phyloP scores from a whole-genome alignment of 2,329 filamentous ascomycete species.

The Monilinia vaccinii-corymbosi region DNA sequence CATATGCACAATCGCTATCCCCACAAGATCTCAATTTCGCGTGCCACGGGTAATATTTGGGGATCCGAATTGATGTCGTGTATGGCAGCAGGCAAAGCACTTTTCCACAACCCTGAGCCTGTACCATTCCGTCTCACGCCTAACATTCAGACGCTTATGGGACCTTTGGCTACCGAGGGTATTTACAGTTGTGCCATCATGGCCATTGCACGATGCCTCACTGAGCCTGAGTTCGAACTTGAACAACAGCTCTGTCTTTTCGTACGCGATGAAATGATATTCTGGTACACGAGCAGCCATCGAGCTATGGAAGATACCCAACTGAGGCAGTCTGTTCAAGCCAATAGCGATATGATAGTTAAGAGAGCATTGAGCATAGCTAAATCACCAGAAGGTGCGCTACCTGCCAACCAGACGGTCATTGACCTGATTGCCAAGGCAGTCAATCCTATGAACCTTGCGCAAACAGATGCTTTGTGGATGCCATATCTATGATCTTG shows the following conservation, averaged over 20 bases:
- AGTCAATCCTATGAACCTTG: conserved; percentile 83
- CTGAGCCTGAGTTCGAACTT: conserved; percentile 81
- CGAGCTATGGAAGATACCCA: conserved; percentile 55
- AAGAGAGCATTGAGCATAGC: conserved; percentile 83
- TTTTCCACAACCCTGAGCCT: conserved; percentile 90
- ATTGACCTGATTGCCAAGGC: conserved; percentile 91
- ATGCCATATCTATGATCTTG: conserved; percentile 76
- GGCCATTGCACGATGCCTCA: conserved; percentile 90
- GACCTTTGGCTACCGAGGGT: conserved; percentile 88
- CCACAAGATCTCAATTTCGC: conserved; percentile 87
- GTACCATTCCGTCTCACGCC: conserved; percentile 96
- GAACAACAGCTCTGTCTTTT: conserved; percentile 92
- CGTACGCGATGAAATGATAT: conserved; percentile 95
- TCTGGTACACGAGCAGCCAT: conserved; percentile 82
- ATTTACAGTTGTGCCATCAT: conserved; percentile 94
- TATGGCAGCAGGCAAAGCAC: conserved; percentile 74
- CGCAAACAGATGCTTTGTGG: conserved; percentile 86
- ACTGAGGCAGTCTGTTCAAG: conserved; percentile 65
- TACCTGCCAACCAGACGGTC: conserved; percentile 94
- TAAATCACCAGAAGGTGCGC: conserved; percentile 58
- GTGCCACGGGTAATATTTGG: conserved; percentile 88
- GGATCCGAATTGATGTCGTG: conserved; percentile 87
- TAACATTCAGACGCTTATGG: conserved; percentile 93
- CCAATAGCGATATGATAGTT: conserved; percentile 84
- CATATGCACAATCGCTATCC: conserved; percentile 95